Evolutionary conservation across 768 basidiomycete genomes (phyloP), one percentile per base, ranked within the genome.

Genomic region (Macrolepiota albuminosa): DNA sequence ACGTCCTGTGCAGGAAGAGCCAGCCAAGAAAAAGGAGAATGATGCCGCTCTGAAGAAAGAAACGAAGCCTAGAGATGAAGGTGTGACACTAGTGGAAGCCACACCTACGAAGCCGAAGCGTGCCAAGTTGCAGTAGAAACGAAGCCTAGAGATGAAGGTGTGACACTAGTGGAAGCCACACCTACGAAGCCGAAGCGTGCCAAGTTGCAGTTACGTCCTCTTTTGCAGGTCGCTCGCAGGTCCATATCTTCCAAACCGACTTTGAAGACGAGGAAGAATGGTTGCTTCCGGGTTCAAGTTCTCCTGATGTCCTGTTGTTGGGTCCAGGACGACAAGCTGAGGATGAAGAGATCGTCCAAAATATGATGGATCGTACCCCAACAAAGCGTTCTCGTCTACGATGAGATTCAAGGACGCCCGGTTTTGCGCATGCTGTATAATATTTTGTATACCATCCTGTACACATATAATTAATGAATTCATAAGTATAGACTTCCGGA

Each of bases 101-200:
- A 87, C 84, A 13, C 85, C 85, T 5, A 72, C 73, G 9, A 73
- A 71, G 53, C 56, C 68, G 31, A 66, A 56, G 34, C 52, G 47
- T 21, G 29, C 50, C 21, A 61, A 39, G 33, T 54, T 64, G 8
- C 61, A 54, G 29, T 63, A 21, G 56, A 48, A 52, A 37, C 37
- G 39, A 66, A 60, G 60, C 3, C 8, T 31, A 48, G 42, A 60
- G 66, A 73, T 68, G 47, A 71, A 18, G 81, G 78, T 5, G 71
- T 75, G 7, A 76, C 75, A 11, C 76, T 87, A 31, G 85, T 87
- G 26, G 78, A 77, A 2, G 82, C 82, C 13, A 87, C 84, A 13
- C 85, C 85, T 5, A 72, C 73, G 9, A 73, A 71, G 53, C 56
- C 68, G 31, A 66, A 56, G 34, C 52, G 47, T 21, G 29, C 50